Evolutionary conservation across 2,329 filamentous ascomycete species (phyloP).

Genomic region (Alternaria dauci): DNA sequence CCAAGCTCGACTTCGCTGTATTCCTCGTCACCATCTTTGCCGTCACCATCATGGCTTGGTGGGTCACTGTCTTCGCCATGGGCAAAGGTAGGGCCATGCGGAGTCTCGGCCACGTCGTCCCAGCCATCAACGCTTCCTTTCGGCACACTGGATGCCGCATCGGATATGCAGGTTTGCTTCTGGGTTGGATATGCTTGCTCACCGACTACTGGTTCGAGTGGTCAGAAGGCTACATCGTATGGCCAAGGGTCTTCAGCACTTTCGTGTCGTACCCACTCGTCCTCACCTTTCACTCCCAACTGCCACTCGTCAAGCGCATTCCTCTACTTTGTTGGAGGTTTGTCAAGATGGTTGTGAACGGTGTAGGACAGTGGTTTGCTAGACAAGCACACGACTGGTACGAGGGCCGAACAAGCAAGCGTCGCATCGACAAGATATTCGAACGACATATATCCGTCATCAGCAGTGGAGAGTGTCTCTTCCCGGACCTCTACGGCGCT

Average conservation of each 20-base stretch:
- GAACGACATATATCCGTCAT: background rate
- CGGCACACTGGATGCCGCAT: background rate
- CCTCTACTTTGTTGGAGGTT: background rate
- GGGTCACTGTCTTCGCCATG: background rate
- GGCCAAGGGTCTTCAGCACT: background rate
- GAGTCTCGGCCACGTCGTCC: background rate
- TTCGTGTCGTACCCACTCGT: background rate
- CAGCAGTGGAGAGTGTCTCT: constrained; percentile 9
- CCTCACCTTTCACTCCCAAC: background rate
- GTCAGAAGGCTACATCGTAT: background rate
- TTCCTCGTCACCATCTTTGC: background rate
- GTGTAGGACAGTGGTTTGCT: background rate
- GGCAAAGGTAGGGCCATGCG: background rate
- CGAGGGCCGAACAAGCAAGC: background rate
- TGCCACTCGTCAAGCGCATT: background rate
- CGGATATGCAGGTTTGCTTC: background rate
- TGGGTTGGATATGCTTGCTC: background rate
- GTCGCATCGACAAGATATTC: constrained; percentile 10
- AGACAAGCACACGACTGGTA: constrained; percentile 3
- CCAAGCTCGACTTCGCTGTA: background rate
- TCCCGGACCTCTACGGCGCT: background rate
- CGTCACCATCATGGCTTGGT: background rate
- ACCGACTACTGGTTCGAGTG: background rate
- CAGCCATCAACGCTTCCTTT: background rate
- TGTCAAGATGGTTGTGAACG: background rate